Percentiles rank a stretch among this genome's conserved stretches.
These are phyloP conservation scores for Marasmius tenuissimus DNA, from an alignment of 1,284 basidiomycete genomes.

Conservation along the genomic window DNA sequence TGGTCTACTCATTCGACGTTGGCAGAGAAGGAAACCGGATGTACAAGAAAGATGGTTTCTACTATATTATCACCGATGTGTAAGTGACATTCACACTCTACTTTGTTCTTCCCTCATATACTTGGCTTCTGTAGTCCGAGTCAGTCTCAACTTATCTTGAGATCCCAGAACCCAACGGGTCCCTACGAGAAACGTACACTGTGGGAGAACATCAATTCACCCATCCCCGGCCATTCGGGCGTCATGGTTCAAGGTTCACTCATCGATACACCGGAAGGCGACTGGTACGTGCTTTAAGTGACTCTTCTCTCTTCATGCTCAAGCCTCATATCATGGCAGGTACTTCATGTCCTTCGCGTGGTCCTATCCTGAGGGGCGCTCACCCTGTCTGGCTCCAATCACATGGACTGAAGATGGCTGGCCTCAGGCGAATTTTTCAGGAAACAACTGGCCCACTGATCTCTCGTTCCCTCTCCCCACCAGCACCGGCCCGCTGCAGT, in stretches of 20 bases:
- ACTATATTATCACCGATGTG: slow-evolving; percentile 19
- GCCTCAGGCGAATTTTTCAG: slow-evolving; percentile 14
- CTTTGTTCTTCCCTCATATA: no score
- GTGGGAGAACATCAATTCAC: slow-evolving; percentile 2
- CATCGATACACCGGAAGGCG: slow-evolving; percentile 14
- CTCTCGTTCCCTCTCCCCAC: slow-evolving; percentile 15
- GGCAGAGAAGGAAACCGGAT: slow-evolving; percentile 17
- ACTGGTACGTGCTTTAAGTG: slow-evolving; percentile 14
- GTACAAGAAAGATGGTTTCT: slow-evolving; percentile 18
- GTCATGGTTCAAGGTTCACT: slow-evolving; percentile 18
- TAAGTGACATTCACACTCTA: no score
- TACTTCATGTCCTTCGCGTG: slow-evolving; percentile 14
- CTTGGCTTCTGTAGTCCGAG: slow-evolving; percentile 3
- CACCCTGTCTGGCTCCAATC: slow-evolving; percentile 18
- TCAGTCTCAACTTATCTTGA: slow-evolving; percentile 10
- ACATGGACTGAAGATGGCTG: slow-evolving; percentile 20
- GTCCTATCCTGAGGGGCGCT: slow-evolving; percentile 19
- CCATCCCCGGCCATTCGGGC: slow-evolving; percentile 6
- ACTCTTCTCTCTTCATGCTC: slow-evolving; percentile 9
- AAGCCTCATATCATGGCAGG: slow-evolving; percentile 3
- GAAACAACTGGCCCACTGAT: slow-evolving; percentile 11
- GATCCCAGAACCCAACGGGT: slow-evolving; percentile 14
- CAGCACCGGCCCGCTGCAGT: slow-evolving; percentile 8
- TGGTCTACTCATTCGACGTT: slow-evolving; percentile 10
- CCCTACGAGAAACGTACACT: slow-evolving; percentile 15